These are phyloP conservation scores for Meyerozyma athensensis DNA, from an alignment of 1,139 yeast genomes.

Conservation along the genomic window DNA sequence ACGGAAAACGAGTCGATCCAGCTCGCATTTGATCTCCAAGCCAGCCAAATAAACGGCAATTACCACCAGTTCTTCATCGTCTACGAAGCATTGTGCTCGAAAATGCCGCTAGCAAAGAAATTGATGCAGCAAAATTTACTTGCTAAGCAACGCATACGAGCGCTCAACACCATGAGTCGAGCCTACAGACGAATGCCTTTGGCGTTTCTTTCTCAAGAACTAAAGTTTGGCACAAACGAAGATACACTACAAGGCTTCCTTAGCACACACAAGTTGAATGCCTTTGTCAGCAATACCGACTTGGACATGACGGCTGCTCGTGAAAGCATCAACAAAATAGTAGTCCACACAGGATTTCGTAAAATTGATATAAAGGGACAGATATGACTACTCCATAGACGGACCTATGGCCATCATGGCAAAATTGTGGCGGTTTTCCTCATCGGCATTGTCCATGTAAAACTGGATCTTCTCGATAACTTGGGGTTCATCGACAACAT, in stretches of 20 bases:
- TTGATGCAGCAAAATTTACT: conserved; percentile 39
- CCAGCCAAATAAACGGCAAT: conserved; percentile 8
- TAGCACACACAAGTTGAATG: conserved; percentile 31
- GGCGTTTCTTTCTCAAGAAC: conserved; percentile 39
- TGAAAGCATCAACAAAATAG: conserved; percentile 34
- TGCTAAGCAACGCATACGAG: conserved; percentile 54
- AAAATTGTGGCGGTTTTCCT: conserved; percentile 54
- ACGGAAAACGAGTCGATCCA: conserved; percentile 23
- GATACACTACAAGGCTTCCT: conserved; percentile 34
- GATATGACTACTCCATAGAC: conserved; percentile 28
- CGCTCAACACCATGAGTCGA: conserved; percentile 54
- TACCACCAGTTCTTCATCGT: conserved; percentile 14
- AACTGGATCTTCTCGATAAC: conserved; percentile 55
- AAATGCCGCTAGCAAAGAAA: conserved; percentile 22
- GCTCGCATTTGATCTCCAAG: conserved; percentile 23
- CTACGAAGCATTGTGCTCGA: conserved; percentile 10
- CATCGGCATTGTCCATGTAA: conserved; percentile 62
- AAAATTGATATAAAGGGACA: conserved; percentile 94
- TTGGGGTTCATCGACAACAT: conserved; percentile 50
- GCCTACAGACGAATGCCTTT: conserved; percentile 55
- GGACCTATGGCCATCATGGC: conserved; percentile 69
- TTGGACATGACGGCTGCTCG: conserved; percentile 48
- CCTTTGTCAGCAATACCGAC: conserved; percentile 25
- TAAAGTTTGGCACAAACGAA: conserved; percentile 37
- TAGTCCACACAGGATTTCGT: conserved; percentile 42